These are phyloP conservation scores for Talaromyces thailandensis DNA, from an alignment of 495 filamentous ascomycete species.

Conservation along the genomic window DNA sequence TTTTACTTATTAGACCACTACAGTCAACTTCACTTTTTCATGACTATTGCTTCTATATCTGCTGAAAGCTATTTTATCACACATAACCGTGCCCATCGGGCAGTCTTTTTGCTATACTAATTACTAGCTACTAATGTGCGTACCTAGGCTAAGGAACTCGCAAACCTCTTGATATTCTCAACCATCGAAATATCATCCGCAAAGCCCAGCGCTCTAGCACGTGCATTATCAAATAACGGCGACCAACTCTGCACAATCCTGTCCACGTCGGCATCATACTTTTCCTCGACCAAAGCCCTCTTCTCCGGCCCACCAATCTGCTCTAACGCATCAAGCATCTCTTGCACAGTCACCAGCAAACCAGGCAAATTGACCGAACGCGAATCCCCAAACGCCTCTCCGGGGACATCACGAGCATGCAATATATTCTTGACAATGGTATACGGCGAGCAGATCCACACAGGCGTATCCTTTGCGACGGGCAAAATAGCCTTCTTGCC, in stretches of 20 bases:
- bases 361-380: slow-evolving; percentile 68
- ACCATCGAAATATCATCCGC: slow-evolving; percentile 47
- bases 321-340: slow-evolving; percentile 67
- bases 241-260: slow-evolving; percentile 70
- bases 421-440: slow-evolving; percentile 64
- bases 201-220: slow-evolving; percentile 52
- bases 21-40: background rate
- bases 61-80: background rate
- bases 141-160: slow-evolving; percentile 21
- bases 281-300: slow-evolving; percentile 53
- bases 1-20: too few relatives aligned
- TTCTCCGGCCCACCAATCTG: slow-evolving; percentile 62
- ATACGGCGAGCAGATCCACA: slow-evolving; percentile 62
- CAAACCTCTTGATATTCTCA: slow-evolving; percentile 48
- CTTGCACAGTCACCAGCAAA: slow-evolving; percentile 58
- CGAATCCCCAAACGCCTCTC: slow-evolving; percentile 42
- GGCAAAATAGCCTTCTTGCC: slow-evolving; percentile 60
- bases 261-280: slow-evolving; percentile 56
- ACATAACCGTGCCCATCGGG: background rate
- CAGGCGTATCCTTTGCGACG: slow-evolving; percentile 37
- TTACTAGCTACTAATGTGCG: background rate
- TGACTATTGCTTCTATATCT: background rate
- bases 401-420: slow-evolving; percentile 47
- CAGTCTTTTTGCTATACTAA: background rate
- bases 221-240: slow-evolving; percentile 52